Conservation (phyloP, 2,329 filamentous ascomycete genomes). For the Exophiala sp. region DNA sequence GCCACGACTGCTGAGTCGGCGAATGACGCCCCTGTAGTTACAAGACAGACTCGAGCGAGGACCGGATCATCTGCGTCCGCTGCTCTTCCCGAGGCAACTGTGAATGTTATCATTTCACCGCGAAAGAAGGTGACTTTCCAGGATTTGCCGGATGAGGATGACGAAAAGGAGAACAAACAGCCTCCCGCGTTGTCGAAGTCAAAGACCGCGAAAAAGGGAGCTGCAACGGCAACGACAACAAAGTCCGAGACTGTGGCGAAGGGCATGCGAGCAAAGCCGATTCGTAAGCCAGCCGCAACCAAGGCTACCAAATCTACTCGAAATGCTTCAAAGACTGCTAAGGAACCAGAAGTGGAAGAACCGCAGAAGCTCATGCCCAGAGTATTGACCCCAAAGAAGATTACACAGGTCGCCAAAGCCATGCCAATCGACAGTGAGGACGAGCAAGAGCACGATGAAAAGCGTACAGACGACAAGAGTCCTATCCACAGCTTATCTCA, state of each 20-base stretch:
- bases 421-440: conserved; percentile 32
- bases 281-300: conserved; percentile 40
- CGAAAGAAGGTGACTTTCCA: conserved; percentile 49
- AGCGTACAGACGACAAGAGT: conserved; percentile 38
- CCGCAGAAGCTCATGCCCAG: conserved; percentile 29
- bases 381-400: conserved; percentile 48
- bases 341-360: conserved; percentile 23
- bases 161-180: conserved; percentile 40
- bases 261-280: conserved; percentile 44
- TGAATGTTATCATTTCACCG: conserved; percentile 22
- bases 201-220: conserved; percentile 29
- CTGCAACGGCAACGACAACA: conserved; percentile 26
- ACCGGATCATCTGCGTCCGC: conserved; percentile 14
- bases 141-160: conserved; percentile 36
- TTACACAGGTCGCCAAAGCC: conserved; percentile 44
- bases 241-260: conserved; percentile 30
- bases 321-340: conserved; percentile 25
- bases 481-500: conserved; percentile 32
- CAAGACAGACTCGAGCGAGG: conserved; percentile 23
- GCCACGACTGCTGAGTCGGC: conserved; percentile 7
- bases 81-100: conserved; percentile 3
- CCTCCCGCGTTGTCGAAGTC: conserved; percentile 24
- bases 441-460: conserved; percentile 38
- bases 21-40: conserved; percentile 4
- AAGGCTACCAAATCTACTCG: conserved; percentile 31